Conservation (phyloP, 2,329 filamentous ascomycete species). For the Celoporthe dispersa region DNA sequence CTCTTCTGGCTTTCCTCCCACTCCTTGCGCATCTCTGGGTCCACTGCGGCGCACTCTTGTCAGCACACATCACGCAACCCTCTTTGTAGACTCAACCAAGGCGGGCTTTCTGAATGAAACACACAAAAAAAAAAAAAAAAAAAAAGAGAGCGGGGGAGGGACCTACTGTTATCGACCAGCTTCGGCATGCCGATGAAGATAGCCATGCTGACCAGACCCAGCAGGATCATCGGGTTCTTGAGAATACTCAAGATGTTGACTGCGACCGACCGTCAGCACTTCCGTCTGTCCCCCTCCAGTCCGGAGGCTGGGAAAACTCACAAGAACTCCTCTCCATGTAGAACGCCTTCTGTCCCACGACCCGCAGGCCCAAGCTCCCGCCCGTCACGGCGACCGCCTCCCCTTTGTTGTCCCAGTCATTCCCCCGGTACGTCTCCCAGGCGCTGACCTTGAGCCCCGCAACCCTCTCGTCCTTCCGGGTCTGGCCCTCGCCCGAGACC, state of each 20-base stretch:
- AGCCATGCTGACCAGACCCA: constrained; percentile 80
- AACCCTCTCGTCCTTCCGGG: constrained; percentile 35
- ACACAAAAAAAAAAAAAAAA: too few species aligned
- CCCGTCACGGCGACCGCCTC: constrained; percentile 55
- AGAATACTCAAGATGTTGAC: constrained; percentile 81
- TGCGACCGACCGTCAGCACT: constrained; percentile 39
- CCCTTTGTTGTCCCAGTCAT: constrained; percentile 88
- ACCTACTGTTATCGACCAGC: constrained; percentile 91
- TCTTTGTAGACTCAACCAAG: background rate
- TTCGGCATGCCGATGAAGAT: constrained; percentile 94
- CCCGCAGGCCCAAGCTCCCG: constrained; percentile 62
- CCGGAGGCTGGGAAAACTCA: constrained; percentile 51
- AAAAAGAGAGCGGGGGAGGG: background rate
- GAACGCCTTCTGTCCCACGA: constrained; percentile 70
- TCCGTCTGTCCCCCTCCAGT: background rate
- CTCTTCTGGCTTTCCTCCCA: constrained; percentile 89
- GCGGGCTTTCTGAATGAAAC: too few species aligned
- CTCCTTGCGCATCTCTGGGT: constrained; percentile 91
- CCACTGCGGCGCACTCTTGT: constrained; percentile 67
- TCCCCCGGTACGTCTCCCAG: constrained; percentile 87
- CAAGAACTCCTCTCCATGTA: constrained; percentile 77
- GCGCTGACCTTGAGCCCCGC: constrained; percentile 57
- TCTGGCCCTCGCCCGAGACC: constrained; percentile 41
- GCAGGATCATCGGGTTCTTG: constrained; percentile 96
- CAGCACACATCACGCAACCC: background rate